Evolutionary conservation across 495 filamentous ascomycete genomes (phyloP), one percentile per base, ranked within the genome.

Genomic region (Elasticomyces elasticus): DNA sequence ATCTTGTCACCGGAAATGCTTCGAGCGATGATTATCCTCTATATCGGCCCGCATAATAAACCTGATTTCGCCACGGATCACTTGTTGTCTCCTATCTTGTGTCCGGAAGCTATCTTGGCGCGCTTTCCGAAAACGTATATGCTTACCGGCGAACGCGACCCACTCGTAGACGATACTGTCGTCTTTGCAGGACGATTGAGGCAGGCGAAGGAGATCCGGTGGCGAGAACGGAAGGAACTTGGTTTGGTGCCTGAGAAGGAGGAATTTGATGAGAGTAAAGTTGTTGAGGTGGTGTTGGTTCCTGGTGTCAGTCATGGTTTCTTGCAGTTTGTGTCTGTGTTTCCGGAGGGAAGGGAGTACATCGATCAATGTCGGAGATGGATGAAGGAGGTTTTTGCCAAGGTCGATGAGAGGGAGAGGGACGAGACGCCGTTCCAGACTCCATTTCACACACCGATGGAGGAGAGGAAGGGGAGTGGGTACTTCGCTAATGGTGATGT

Each of bases 1-100:
- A 85, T 98, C 31, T 76, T 98, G 23, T 89, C 87, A 0, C 94
- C 92, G 0, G 94, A 97, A 66, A 94, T 98, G 88, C 95, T 97
- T 85, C 84, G 92, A 48, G 89, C 89, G 26, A 97, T 98, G 92
- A 92, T 98, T 54, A 95, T 98, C 67, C 77, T 98, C 20, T 98
- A 98, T 65, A 85, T 98, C 58, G 94, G 92, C 15, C 90, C 91
- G 0, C 82, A 95, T 64, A 84, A 89, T 70, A 82, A 89, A 1
- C 92, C 92, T 7, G 89, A 96, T 66, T 97, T 98, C 70, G 78
- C 77, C 25, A 89, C 86, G 10, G 94, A 98, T 67, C 95, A 86
- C 67, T 75, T 92, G 0, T 79, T 98, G 9, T 92, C 83, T 0
- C 94, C 92, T 1, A 81, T 96, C 17, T 76, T 95, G 3, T 89